phyloP scores from a whole-genome alignment of 768 basidiomycete genomes.

The Calocybe gangraenosa region DNA sequence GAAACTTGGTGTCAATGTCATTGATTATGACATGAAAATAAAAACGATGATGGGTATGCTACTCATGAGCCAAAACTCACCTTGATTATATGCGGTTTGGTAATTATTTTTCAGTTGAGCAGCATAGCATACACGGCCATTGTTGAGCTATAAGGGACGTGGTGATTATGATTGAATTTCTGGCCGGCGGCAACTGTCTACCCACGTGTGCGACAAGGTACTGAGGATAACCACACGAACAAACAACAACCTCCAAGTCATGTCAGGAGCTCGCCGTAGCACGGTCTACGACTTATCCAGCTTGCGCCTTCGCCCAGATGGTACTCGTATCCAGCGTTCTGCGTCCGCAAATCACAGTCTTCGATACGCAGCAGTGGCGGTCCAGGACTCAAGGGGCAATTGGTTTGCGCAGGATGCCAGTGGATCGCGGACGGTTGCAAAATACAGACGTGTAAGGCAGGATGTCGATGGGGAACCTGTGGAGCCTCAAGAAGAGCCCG shows the following conservation, averaged over 20 bases:
- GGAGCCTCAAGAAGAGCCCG: conserved; percentile 1
- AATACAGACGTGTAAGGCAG: conserved; percentile 22
- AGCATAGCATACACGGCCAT: too few relatives aligned
- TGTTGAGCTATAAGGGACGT: too few relatives aligned
- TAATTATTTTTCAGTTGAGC: too few relatives aligned
- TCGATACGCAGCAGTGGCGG: conserved; percentile 29
- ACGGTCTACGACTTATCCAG: conserved; percentile 64
- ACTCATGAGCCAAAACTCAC: too few relatives aligned
- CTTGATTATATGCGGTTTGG: too few relatives aligned
- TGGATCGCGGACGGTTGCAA: conserved; percentile 40
- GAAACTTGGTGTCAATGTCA: too few relatives aligned
- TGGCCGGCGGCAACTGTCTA: not conserved
- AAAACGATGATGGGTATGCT: too few relatives aligned
- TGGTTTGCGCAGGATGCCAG: conserved; percentile 69
- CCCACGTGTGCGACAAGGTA: conserved; percentile 2
- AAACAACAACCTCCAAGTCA: conserved; percentile 5
- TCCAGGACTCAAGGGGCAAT: conserved; percentile 49
- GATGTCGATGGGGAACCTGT: conserved; percentile 12
- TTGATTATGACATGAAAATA: too few relatives aligned
- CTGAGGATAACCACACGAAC: not conserved
- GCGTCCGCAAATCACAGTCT: conserved; percentile 29
- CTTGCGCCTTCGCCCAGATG: conserved; percentile 64
- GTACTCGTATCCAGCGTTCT: conserved; percentile 50
- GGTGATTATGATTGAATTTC: not conserved
- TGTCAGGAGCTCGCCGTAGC: conserved; percentile 34